Conservation (phyloP, 2,329 filamentous ascomycete species). For the Alternaria longipes region DNA sequence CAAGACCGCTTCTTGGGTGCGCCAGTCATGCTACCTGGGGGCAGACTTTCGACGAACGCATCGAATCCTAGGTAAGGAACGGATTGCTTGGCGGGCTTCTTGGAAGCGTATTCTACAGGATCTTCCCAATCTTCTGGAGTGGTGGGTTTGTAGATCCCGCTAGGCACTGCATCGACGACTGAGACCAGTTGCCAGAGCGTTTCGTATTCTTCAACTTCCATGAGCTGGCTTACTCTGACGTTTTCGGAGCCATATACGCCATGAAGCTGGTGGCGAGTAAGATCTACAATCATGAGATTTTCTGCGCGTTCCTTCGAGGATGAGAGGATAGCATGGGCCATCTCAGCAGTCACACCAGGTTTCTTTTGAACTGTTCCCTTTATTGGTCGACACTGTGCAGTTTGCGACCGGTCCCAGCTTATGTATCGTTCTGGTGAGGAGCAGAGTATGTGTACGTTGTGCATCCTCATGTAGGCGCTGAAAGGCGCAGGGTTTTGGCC, state of each 20-base stretch:
- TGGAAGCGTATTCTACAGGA: conserved; percentile 32
- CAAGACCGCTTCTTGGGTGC: conserved; percentile 94
- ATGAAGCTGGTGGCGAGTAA: conserved; percentile 93
- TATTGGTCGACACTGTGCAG: conserved; percentile 87
- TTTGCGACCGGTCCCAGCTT: conserved; percentile 67
- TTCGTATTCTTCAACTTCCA: conserved; percentile 89
- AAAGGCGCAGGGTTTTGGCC: conserved; percentile 82
- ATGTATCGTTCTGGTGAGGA: conserved; percentile 92
- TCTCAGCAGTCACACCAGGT: conserved; percentile 70
- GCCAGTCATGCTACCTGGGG: conserved; percentile 95
- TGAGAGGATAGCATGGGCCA: conserved; percentile 76
- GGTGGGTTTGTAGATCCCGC: conserved; percentile 33
- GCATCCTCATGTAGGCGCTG: conserved; percentile 79
- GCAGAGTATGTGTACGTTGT: conserved; percentile 72
- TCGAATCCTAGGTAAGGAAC: conserved; percentile 69
- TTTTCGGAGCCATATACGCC: conserved; percentile 79
- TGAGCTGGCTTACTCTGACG: conserved; percentile 78
- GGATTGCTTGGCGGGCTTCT: conserved; percentile 14
- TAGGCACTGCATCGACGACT: conserved; percentile 73
- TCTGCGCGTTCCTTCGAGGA: conserved; percentile 91
- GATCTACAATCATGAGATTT: conserved; percentile 97
- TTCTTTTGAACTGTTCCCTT: conserved; percentile 94
- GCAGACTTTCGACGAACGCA: conserved; percentile 78
- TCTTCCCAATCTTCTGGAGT: conserved; percentile 47
- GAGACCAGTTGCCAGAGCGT: conserved; percentile 93